phyloP scores from a whole-genome alignment of 805 yeast species.

The Saturnispora dispora region DNA sequence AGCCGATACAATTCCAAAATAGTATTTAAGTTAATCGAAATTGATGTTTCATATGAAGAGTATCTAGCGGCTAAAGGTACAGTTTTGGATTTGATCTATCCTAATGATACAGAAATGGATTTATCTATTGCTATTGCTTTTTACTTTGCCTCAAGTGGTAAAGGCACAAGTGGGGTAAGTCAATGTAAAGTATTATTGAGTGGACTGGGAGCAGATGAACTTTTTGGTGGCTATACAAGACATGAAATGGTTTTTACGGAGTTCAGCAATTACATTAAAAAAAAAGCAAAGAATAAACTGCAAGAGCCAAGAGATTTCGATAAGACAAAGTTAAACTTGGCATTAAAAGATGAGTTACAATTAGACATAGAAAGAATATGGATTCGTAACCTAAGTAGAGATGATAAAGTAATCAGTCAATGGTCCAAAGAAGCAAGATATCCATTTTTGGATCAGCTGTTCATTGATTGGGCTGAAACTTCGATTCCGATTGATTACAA shows the following conservation, averaged over 20 bases:
- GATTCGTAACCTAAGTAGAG: slow-evolving; percentile 78
- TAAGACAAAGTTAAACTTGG: slow-evolving; percentile 22
- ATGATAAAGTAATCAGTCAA: slow-evolving; percentile 74
- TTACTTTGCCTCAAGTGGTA: slow-evolving; percentile 73
- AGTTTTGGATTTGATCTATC: slow-evolving; percentile 66
- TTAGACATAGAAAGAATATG: slow-evolving; percentile 68
- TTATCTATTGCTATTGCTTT: slow-evolving; percentile 91
- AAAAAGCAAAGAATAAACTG: slow-evolving; percentile 17
- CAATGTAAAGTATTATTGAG: slow-evolving; percentile 66
- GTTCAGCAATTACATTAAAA: slow-evolving; percentile 19
- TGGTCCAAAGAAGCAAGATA: slow-evolving; percentile 91
- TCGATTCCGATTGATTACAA: slow-evolving; percentile 42
- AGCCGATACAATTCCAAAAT: slow-evolving; percentile 29
- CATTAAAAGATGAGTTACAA: slow-evolving; percentile 50
- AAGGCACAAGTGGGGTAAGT: slow-evolving; percentile 32
- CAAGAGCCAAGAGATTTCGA: slow-evolving; percentile 14
- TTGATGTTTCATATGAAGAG: slow-evolving; percentile 63
- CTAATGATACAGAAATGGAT: slow-evolving; percentile 90
- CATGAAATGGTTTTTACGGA: slow-evolving; percentile 48
- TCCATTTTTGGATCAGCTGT: slow-evolving; percentile 65
- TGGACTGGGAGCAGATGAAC: slow-evolving; percentile 95
- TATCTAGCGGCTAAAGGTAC: slow-evolving; percentile 41
- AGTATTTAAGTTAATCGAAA: slow-evolving; percentile 48
- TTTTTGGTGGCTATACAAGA: slow-evolving; percentile 92
- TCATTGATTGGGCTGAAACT: slow-evolving; percentile 42